Conservation (phyloP, 176 grass and related monocot species). For the Themeda triandra region DNA sequence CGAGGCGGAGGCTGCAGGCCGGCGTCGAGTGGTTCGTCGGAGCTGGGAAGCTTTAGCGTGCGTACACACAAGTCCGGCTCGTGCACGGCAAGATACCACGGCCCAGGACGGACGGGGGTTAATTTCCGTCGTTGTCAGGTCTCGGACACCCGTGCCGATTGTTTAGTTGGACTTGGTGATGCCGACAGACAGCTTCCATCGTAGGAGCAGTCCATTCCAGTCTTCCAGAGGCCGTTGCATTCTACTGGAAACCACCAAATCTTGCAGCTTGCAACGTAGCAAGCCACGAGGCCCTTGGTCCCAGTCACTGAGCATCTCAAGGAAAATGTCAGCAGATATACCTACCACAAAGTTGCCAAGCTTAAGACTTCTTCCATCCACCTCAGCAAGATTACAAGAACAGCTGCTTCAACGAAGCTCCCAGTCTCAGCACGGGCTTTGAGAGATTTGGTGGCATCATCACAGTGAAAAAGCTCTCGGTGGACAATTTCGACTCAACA, state of each 20-base stretch:
- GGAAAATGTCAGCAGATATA: neutral
- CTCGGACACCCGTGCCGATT: neutral
- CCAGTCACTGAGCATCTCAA: neutral
- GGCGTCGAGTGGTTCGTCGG: neutral
- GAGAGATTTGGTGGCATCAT: too few relatives aligned
- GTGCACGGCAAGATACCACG: neutral
- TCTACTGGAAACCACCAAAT: neutral
- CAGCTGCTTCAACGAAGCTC: neutral
- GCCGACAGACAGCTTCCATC: neutral
- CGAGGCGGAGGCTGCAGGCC: neutral
- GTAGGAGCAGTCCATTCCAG: too few relatives aligned
- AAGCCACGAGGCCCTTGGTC: neutral
- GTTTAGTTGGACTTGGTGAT: neutral
- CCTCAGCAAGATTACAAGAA: neutral
- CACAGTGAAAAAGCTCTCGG: too few relatives aligned
- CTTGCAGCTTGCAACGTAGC: neutral
- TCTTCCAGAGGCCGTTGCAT: too few relatives aligned
- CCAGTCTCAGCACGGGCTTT: neutral
- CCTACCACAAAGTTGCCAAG: neutral
- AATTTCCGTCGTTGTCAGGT: neutral
- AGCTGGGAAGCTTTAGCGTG: neutral
- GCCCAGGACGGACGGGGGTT: too few relatives aligned
- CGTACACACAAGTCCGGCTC: neutral
- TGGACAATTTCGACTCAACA: neutral
- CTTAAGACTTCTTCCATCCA: too few relatives aligned